These are phyloP conservation scores for Aspergillus hortae DNA, from an alignment of 2,329 filamentous ascomycete genomes.

Conservation along the genomic window DNA sequence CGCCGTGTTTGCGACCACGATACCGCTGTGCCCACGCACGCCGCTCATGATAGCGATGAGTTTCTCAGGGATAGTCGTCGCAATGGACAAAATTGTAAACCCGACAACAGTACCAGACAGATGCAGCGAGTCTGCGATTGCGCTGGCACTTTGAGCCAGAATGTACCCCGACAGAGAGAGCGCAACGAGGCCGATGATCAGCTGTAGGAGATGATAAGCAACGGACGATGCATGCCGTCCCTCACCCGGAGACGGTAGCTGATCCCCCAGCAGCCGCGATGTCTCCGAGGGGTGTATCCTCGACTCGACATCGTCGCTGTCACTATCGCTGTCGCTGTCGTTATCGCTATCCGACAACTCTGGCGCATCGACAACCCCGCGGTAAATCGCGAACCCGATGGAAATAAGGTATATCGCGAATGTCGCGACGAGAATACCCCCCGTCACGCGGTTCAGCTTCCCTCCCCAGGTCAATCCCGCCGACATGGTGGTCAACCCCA, in stretches of 20 bases:
- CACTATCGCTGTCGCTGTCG: slow-evolving; percentile 24
- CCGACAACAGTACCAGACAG: slow-evolving; percentile 49
- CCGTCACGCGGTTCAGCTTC: slow-evolving; percentile 33
- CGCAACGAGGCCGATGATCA: slow-evolving; percentile 43
- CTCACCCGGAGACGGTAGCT: not conserved
- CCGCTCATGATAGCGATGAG: slow-evolving; percentile 50
- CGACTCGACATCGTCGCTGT: slow-evolving; percentile 2
- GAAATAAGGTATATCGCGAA: slow-evolving; percentile 47
- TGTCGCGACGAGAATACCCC: slow-evolving; percentile 37
- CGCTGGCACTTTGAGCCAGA: slow-evolving; percentile 44
- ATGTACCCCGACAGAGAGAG: slow-evolving; percentile 49
- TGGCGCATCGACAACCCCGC: slow-evolving; percentile 40
- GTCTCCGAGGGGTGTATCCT: slow-evolving; percentile 16
- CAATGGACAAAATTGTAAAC: slow-evolving; percentile 48
- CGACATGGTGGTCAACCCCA: slow-evolving; percentile 40
- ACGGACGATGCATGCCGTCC: slow-evolving; percentile 19
- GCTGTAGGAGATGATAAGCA: slow-evolving; percentile 39
- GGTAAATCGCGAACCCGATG: slow-evolving; percentile 45
- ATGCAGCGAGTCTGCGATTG: slow-evolving; percentile 39
- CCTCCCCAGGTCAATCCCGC: slow-evolving; percentile 36
- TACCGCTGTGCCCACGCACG: slow-evolving; percentile 45
- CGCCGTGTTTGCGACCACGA: slow-evolving; percentile 52
- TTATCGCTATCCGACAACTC: slow-evolving; percentile 41
- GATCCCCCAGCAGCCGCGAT: not conserved
- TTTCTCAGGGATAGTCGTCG: slow-evolving; percentile 55